phyloP scores from a whole-genome alignment of 192 early-diverging fungal species.

The Martensiomyces pterosporus region DNA sequence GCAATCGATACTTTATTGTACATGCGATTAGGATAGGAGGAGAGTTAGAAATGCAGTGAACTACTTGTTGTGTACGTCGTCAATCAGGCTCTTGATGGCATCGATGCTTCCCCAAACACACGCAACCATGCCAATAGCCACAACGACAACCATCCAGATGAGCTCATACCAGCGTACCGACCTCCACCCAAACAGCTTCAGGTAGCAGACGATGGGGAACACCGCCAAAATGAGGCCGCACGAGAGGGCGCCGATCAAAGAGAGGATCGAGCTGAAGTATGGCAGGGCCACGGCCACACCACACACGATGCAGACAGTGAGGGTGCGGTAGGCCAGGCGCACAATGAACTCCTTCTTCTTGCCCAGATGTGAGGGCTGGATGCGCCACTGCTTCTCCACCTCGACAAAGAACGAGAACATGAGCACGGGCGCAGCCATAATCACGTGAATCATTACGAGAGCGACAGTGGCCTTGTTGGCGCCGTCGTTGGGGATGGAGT shows the following conservation, averaged over 20 bases:
- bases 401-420: conserved; percentile 64
- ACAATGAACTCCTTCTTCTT: conserved; percentile 50
- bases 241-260: conserved; percentile 68
- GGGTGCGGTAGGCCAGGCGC: conserved; percentile 51
- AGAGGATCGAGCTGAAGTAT: conserved; percentile 71
- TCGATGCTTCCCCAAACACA: conserved; percentile 65
- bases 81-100: conserved; percentile 57
- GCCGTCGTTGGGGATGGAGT: conserved; percentile 57
- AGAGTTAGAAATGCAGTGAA: no score
- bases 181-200: conserved; percentile 60
- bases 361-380: conserved; percentile 37
- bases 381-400: conserved; percentile 57
- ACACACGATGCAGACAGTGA: conserved; percentile 52
- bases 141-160: conserved; percentile 51
- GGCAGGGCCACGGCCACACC: conserved; percentile 63
- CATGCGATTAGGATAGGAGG: no score
- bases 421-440: conserved; percentile 73
- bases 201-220: conserved; percentile 69
- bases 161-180: conserved; percentile 37
- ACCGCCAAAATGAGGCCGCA: conserved; percentile 68
- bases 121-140: conserved; percentile 54
- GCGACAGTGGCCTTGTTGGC: conserved; percentile 57
- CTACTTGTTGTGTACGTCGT: conserved; percentile 28
- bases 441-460: conserved; percentile 70
- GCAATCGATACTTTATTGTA: no score